Evolutionary conservation across 2,329 filamentous ascomycete species (phyloP).

Genomic region (Hymenoscyphus albidus): DNA sequence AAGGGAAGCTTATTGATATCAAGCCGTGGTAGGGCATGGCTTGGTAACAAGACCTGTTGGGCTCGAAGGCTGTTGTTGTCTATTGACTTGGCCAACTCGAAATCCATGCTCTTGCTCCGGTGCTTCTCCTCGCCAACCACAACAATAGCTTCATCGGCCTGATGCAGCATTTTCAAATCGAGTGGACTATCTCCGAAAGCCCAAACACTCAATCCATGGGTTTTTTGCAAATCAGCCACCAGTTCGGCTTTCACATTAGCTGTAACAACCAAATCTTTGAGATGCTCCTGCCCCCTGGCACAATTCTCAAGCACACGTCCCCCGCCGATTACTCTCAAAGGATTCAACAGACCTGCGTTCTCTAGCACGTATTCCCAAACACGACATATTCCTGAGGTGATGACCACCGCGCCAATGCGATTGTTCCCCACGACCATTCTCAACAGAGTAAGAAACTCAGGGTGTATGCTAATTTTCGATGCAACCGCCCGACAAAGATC

Average conservation of each 20-base stretch:
- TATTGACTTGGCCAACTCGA: conserved; percentile 42
- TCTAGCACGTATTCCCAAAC: not conserved
- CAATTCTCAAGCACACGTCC: not conserved
- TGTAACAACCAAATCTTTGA: conserved; percentile 45
- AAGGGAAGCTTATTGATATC: conserved; percentile 42
- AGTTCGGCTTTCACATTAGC: conserved; percentile 46
- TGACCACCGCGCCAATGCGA: not conserved
- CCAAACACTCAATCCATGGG: conserved; percentile 41
- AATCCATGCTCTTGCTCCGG: conserved; percentile 53
- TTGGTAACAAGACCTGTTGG: conserved; percentile 46
- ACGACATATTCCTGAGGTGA: not conserved
- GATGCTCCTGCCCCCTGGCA: conserved; percentile 42
- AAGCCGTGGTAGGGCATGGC: conserved; percentile 39
- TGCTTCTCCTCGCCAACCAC: conserved; percentile 46
- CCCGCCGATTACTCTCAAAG: not conserved
- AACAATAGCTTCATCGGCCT: conserved; percentile 51
- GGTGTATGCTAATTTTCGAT: not conserved
- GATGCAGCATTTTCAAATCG: conserved; percentile 53
- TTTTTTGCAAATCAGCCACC: conserved; percentile 40
- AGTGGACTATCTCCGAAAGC: conserved; percentile 59
- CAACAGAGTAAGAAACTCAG: not conserved
- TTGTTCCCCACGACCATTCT: not conserved
- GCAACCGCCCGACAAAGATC: not conserved
- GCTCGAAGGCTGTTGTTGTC: conserved; percentile 38
- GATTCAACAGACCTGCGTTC: not conserved